Base-by-base conservation (phyloP, 1,284 basidiomycete species). In the Chalciporus sp. region DNA sequence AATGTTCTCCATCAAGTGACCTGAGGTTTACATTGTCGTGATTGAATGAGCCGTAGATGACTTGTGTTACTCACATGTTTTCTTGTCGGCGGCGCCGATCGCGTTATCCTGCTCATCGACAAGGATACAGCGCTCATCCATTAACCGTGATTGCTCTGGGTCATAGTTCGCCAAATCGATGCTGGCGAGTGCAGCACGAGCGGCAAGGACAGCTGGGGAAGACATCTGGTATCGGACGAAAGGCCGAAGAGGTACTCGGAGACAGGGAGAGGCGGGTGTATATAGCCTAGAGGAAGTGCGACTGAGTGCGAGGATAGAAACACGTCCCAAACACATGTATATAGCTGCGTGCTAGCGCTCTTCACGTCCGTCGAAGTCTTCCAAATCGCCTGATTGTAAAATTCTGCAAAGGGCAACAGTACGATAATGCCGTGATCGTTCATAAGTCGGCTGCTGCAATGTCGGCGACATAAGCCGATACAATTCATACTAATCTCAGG, bases 1-100 rank as follows among this genome's bases (percentile, higher is more conserved):
- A 71, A 99, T 99, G 74, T 97, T 97, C 72, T 90, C 87, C 96
- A 99, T 99, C 49, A 99, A 77, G 76, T 99, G 97, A 71, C 95
- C 95, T 59, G 33, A 42, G n/a, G 39, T 12, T 40, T 29, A 39
- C 23, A 48, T 37, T 2, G 35, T 58, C 49, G 57, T 41, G 23
- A 37, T 27, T 29, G 29, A 23, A 41, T 35, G 44, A 20, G 33
- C 6, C 47, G 9, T 16, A 41, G 28, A 54, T 35, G 49, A 11
- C 49, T 35, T 31, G 17, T 77, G 16, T 35, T 37, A 53, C 89
- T 64, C 67, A 94, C 96, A 99, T 45, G 92, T 95, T 77, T 99
- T 99, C 80, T 99, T 99, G 74, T 94, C 92, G 57, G 90, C 85
- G 53, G 96, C 94, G 42, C 95, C 95, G 56, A 95, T 89, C 3